phyloP scores from a whole-genome alignment of 2,329 filamentous ascomycete species.

The Aspergillus quadricinctus region DNA sequence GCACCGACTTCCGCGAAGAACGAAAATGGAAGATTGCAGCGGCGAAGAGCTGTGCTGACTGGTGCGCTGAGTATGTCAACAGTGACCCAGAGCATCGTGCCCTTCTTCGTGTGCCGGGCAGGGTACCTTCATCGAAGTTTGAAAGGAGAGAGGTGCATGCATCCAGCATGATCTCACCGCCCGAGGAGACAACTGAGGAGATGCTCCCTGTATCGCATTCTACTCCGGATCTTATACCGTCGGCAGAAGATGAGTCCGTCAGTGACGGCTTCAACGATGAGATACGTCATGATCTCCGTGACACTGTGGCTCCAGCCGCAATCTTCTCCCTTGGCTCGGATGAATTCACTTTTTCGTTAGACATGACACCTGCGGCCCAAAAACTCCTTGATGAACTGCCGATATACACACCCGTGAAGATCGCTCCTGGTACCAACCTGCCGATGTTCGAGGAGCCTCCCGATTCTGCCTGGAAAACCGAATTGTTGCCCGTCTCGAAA shows the following conservation, averaged over 20 bases:
- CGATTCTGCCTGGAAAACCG: conserved; percentile 68
- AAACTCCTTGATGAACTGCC: conserved; percentile 76
- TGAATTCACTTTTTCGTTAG: conserved; percentile 74
- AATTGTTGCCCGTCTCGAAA: conserved; percentile 80
- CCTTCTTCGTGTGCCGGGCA: conserved; percentile 61
- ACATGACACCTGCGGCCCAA: conserved; percentile 69
- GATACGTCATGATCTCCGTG: conserved; percentile 39
- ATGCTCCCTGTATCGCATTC: conserved; percentile 41
- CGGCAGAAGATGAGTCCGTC: conserved; percentile 56
- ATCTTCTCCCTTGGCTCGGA: conserved; percentile 80
- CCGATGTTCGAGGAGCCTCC: conserved; percentile 58
- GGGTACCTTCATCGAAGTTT: conserved; percentile 25
- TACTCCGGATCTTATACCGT: conserved; percentile 65
- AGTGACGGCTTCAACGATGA: conserved; percentile 46
- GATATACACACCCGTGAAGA: conserved; percentile 62
- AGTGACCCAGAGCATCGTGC: conserved; percentile 60
- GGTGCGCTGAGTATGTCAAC: conserved; percentile 77
- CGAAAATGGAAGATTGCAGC: conserved; percentile 86
- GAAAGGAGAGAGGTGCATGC: conserved; percentile 22
- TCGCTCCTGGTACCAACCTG: conserved; percentile 56
- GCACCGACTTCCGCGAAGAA: conserved; percentile 91
- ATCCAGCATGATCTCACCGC: conserved; percentile 26
- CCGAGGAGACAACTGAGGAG: conserved; percentile 32
- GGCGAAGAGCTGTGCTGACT: conserved; percentile 73
- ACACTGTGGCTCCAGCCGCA: conserved; percentile 61